These are phyloP conservation scores for Hypoxylon sp. DNA, from an alignment of 2,329 filamentous ascomycete genomes.

Conservation along the genomic window DNA sequence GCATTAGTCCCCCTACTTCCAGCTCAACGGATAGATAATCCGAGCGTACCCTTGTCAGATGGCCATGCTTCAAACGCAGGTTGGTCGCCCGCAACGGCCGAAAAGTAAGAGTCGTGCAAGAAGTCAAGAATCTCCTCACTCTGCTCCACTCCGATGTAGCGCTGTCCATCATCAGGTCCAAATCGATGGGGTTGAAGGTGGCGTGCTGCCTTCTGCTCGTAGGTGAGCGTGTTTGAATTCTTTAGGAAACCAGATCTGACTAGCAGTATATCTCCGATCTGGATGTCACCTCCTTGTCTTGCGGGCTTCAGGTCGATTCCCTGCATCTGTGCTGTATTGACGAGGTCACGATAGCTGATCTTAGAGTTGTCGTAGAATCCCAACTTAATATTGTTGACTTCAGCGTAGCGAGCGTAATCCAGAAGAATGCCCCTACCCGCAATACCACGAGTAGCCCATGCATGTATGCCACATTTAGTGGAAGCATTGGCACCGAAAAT, in stretches of 20 bases:
- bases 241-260: conserved; percentile 38
- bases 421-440: conserved; percentile 39
- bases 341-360: conserved; percentile 34
- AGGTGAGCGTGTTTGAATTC: conserved; percentile 33
- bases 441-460: conserved; percentile 36
- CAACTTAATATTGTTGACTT: conserved; percentile 35
- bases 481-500: conserved; percentile 20
- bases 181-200: conserved; percentile 24
- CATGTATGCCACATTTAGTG: conserved; percentile 39
- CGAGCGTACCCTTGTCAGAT: conserved; percentile 29
- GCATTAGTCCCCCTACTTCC: not conserved
- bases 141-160: conserved; percentile 40
- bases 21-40: not conserved
- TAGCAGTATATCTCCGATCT: conserved; percentile 37
- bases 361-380: conserved; percentile 33
- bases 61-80: conserved; percentile 43
- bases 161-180: conserved; percentile 34
- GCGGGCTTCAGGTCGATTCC: conserved; percentile 36
- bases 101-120: conserved; percentile 42
- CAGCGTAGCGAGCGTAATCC: conserved; percentile 37
- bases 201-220: conserved; percentile 30
- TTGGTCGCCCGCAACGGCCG: conserved; percentile 38
- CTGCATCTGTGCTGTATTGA: conserved; percentile 27
- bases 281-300: conserved; percentile 32
- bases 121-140: conserved; percentile 42